A percentile compares a stretch with the other conserved stretches of the same genome.
phyloP scores from a whole-genome alignment of 441 rosid species.

The Corymbia citriodora region DNA sequence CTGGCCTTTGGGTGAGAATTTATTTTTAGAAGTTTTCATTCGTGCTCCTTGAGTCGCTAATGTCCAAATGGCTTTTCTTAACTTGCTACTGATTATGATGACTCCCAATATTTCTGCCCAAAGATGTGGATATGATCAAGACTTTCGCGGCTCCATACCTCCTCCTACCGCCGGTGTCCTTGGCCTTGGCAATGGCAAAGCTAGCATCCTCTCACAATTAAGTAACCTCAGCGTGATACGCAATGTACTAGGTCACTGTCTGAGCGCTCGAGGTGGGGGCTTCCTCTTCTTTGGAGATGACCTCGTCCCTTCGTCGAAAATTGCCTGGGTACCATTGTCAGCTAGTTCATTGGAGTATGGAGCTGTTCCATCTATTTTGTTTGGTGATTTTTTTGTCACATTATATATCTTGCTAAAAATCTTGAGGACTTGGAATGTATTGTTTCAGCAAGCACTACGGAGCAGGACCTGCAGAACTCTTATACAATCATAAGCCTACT shows the following conservation, averaged over 20 bases:
- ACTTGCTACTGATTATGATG: background rate
- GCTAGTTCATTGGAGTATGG: constrained; percentile 26
- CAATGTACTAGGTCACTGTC: constrained; percentile 53
- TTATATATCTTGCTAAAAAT: background rate
- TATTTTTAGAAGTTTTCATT: background rate
- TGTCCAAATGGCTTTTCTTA: background rate
- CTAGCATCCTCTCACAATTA: constrained; percentile 45
- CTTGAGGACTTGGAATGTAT: background rate
- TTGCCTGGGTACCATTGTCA: constrained; percentile 43
- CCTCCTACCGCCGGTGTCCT: constrained; percentile 56
- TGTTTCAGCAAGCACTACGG: constrained; percentile 41
- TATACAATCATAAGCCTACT: constrained; percentile 26
- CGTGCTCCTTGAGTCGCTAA: background rate
- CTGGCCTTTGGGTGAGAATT: constrained; percentile 71
- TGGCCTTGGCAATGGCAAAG: constrained; percentile 59
- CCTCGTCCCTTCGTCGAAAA: constrained; percentile 38
- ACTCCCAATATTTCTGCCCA: background rate
- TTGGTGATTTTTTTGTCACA: background rate
- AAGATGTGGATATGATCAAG: constrained; percentile 54
- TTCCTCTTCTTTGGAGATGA: constrained; percentile 59
- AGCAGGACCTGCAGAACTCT: constrained; percentile 52
- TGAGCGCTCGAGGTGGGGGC: constrained; percentile 49
- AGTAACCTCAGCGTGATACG: constrained; percentile 21
- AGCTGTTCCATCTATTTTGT: background rate
- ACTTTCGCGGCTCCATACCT: constrained; percentile 21